Evolutionary conservation across 495 filamentous ascomycete genomes (phyloP).

Genomic region (Clavariopsis aquatica): DNA sequence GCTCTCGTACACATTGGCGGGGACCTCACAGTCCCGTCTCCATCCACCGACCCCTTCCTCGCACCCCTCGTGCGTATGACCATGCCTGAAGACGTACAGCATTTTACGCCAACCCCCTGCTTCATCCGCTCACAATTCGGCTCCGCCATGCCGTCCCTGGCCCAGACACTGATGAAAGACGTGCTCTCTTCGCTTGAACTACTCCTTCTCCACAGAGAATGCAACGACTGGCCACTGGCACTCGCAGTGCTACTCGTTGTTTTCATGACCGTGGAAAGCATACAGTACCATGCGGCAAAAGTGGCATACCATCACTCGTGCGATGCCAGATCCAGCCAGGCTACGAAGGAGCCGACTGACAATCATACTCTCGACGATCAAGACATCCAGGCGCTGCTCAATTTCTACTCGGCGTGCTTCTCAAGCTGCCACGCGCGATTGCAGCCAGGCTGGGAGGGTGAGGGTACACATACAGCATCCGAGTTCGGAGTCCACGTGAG

Average conservation of each 20-base stretch:
- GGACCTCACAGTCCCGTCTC: conserved; percentile 23
- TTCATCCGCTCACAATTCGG: conserved; percentile 41
- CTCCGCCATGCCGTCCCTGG: conserved; percentile 35
- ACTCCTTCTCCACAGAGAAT: conserved; percentile 30
- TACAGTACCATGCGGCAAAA: conserved; percentile 40
- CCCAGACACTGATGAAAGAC: conserved; percentile 29
- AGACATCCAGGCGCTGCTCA: conserved; percentile 27
- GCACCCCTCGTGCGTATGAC: conserved; percentile 11
- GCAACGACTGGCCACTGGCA: conserved; percentile 32
- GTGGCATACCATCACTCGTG: conserved; percentile 28
- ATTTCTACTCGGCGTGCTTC: conserved; percentile 36
- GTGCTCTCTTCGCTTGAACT: conserved; percentile 32
- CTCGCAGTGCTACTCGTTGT: conserved; percentile 30
- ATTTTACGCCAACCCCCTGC: conserved; percentile 34
- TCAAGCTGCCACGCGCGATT: conserved; percentile 33
- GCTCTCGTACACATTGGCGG: conserved; percentile 40
- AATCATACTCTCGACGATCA: conserved; percentile 21
- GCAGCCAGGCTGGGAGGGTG: conserved; percentile 28
- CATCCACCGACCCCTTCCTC: conserved; percentile 24
- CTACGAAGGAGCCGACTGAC: not conserved
- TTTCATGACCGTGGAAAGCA: conserved; percentile 38
- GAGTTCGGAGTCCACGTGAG: not conserved
- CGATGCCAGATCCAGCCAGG: conserved; percentile 1
- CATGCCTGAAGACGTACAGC: conserved; percentile 2
- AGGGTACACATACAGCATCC: not conserved